A percentile compares a stretch with the other conserved stretches of the same genome.
Evolutionary conservation across 805 yeast genomes (phyloP).

Genomic region (Wickerhamia fluorescens): DNA sequence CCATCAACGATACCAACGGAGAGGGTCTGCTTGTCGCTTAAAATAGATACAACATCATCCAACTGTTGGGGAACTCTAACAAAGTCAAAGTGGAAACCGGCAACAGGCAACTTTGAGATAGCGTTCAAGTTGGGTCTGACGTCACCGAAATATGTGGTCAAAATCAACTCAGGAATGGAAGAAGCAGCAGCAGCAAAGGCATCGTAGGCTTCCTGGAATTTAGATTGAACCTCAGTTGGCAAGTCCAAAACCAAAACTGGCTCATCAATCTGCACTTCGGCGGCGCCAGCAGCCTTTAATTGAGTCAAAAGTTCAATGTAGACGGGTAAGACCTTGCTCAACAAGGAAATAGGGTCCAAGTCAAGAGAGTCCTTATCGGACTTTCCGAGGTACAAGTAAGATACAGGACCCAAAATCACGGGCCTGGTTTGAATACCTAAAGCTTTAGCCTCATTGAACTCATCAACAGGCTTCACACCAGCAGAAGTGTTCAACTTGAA

Average conservation of each 20-base stretch:
- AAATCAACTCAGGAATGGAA: constrained; percentile 57
- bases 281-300: constrained; percentile 92
- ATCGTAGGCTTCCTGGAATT: constrained; percentile 84
- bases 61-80: constrained; percentile 96
- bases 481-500: constrained; percentile 74
- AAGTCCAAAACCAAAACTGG: constrained; percentile 93
- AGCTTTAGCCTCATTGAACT: constrained; percentile 95
- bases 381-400: constrained; percentile 93
- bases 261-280: constrained; percentile 93
- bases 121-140: constrained; percentile 94
- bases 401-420: constrained; percentile 92
- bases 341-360: constrained; percentile 84
- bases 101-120: constrained; percentile 82
- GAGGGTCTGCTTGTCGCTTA: constrained; percentile 65
- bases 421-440: constrained; percentile 97
- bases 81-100: constrained; percentile 95
- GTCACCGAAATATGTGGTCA: constrained; percentile 96
- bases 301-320: constrained; percentile 84
- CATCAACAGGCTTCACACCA: constrained; percentile 94
- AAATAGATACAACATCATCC: constrained; percentile 65
- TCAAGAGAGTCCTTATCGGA: constrained; percentile 97
- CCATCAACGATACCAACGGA: constrained; percentile 98
- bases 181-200: constrained; percentile 52
- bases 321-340: constrained; percentile 87
- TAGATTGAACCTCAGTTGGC: constrained; percentile 74